Base-by-base conservation (phyloP, 352 stramenopile genomes). In the Phytophthora multivora region DNA sequence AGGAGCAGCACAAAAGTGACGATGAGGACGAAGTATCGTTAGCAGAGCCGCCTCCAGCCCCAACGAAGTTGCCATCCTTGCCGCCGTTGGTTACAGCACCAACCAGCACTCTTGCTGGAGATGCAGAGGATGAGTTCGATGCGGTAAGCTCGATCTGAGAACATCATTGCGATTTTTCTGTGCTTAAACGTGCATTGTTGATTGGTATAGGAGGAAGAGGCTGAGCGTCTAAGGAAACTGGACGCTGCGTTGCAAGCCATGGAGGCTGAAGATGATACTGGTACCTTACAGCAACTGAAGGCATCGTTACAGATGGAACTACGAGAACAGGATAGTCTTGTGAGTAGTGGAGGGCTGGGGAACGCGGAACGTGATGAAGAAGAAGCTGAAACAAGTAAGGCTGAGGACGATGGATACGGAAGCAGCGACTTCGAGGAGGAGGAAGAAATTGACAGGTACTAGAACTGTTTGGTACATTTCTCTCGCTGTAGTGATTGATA, bases 391-490 rank as follows among this genome's bases (percentile, higher is more conserved):
- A 6, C 36, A 15, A 51, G 16, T 15, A 57, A 52, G 36, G 23
- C 15, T 23, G 47, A 46, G 12, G 51, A 65, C 0, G 55, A 89
- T 36, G 79, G 78, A 30, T 95, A 95, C 45, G 84, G 83, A 7
- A 93, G 79, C 45, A 93, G 83, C 48, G 84, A 95, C 49, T 95
- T 95, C 63, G 84, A 95, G 51, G 82, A 92, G 52, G 80, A 91
- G 57, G 83, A 91, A 54, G 81, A 86, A 39, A 69, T 93, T 47
- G 68, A 65, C 19, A 95, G 83, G 85, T 93, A 73, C 18, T 49
- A 51, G 10, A 15, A 16, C 1, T 36, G 1, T 38, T 21, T 15
- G 1, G 12, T 28, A 25, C 19, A 38, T 38, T 55, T 31, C 0
- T 13, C 21, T 33, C 8, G 5, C 7, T 18, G 33, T 25, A n/a